These are phyloP conservation scores for Eucalyptus lansdowneana DNA, from an alignment of 345 rosid genomes.

Conservation along the genomic window DNA sequence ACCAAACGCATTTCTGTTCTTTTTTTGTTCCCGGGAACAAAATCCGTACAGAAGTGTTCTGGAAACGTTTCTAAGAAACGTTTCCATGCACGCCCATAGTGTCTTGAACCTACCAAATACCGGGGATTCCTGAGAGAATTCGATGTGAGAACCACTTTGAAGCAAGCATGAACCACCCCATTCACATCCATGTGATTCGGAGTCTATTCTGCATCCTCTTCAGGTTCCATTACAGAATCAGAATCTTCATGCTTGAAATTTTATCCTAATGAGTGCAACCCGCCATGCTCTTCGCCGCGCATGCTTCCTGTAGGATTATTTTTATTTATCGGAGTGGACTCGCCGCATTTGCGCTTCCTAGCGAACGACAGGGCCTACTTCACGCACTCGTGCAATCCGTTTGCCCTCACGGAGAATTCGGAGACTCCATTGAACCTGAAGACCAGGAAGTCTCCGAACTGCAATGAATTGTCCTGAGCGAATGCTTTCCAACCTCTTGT, in stretches of 20 bases:
- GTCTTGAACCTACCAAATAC: background rate
- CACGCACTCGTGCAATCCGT: background rate
- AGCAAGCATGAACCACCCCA: background rate
- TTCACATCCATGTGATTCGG: background rate
- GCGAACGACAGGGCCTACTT: background rate
- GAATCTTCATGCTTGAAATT: background rate
- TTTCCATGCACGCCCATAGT: no score
- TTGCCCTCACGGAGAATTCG: conserved; percentile 1
- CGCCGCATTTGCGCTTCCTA: background rate
- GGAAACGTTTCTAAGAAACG: no score
- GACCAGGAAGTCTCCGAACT: conserved; percentile 3
- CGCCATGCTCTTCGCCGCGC: background rate
- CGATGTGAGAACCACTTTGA: background rate
- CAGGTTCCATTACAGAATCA: background rate
- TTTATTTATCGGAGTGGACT: background rate
- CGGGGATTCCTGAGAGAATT: background rate
- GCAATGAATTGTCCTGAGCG: background rate
- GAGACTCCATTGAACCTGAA: background rate
- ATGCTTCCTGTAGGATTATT: background rate
- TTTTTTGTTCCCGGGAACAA: no score
- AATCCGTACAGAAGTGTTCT: no score
- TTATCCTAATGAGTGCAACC: background rate
- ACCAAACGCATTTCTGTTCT: no score
- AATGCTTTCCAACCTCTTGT: conserved; percentile 13
- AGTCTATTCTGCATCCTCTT: background rate